A percentile compares a stretch with the other conserved stretches of the same genome.
These are phyloP conservation scores for Coniochaeta sp. DNA, from an alignment of 2,329 filamentous ascomycete genomes.

Conservation along the genomic window DNA sequence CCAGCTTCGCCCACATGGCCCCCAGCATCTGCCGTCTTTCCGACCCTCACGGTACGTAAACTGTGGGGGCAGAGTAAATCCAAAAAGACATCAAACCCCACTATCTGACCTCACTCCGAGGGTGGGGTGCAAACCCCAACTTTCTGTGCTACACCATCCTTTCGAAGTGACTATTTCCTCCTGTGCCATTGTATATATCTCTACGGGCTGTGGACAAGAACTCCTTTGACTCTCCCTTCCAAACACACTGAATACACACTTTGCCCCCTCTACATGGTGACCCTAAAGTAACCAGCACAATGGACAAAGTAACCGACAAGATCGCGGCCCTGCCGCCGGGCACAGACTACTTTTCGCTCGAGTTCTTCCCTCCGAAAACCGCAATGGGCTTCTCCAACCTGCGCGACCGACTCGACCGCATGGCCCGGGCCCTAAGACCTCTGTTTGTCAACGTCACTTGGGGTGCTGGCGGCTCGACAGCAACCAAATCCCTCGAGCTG, in stretches of 20 bases:
- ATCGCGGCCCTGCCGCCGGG: slow-evolving; percentile 80
- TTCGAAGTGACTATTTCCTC: background rate
- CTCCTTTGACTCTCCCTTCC: background rate
- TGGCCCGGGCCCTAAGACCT: slow-evolving; percentile 84
- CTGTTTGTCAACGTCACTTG: slow-evolving; percentile 97
- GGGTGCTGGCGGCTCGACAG: slow-evolving; percentile 92
- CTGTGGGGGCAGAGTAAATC: background rate
- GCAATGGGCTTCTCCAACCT: slow-evolving; percentile 92
- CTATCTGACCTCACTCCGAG: background rate
- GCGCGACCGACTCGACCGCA: slow-evolving; percentile 84
- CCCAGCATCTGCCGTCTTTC: background rate
- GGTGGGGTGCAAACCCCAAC: background rate
- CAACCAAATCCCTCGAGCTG: slow-evolving; percentile 83
- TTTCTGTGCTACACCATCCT: background rate
- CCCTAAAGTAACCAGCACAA: slow-evolving; percentile 19
- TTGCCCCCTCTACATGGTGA: background rate
- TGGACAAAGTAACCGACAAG: slow-evolving; percentile 92
- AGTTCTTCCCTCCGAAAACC: slow-evolving; percentile 99
- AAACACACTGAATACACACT: background rate
- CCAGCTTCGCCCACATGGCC: background rate
- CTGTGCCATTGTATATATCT: background rate
- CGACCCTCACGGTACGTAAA: background rate
- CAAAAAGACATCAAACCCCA: background rate
- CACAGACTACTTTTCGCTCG: slow-evolving; percentile 85
- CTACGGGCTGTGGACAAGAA: background rate